Conservation (phyloP, 2,329 filamentous ascomycete species). For the Fusarium austroafricanum region DNA sequence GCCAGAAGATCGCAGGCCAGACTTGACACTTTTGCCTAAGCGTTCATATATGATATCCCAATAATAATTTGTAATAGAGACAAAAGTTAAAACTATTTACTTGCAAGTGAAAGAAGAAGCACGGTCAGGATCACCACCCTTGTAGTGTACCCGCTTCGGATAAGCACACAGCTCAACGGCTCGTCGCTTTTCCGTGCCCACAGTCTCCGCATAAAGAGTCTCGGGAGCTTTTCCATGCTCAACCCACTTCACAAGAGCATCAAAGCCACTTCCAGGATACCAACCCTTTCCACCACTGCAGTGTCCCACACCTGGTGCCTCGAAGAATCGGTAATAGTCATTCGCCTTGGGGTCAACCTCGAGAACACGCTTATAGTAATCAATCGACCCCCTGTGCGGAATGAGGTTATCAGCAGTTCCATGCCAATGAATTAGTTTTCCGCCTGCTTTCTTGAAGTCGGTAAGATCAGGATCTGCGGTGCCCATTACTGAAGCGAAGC, state of each 20-base stretch:
- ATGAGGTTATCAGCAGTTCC: slow-evolving; percentile 32
- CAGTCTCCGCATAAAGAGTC: slow-evolving; percentile 20
- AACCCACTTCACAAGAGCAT: slow-evolving; percentile 29
- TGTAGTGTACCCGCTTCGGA: slow-evolving; percentile 16
- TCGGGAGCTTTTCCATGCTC: slow-evolving; percentile 19
- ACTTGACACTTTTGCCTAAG: slow-evolving; percentile 16
- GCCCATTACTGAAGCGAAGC: slow-evolving; percentile 32
- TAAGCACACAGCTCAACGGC: slow-evolving; percentile 16
- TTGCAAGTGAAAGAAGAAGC: slow-evolving; percentile 22
- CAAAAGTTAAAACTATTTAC: background rate
- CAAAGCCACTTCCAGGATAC: slow-evolving; percentile 16
- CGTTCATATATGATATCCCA: no score
- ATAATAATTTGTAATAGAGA: slow-evolving; percentile 5
- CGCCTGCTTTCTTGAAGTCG: slow-evolving; percentile 25
- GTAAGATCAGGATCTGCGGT: slow-evolving; percentile 27
- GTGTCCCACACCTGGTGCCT: slow-evolving; percentile 29
- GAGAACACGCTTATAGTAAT: slow-evolving; percentile 27
- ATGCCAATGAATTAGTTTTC: slow-evolving; percentile 37
- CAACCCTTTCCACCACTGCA: slow-evolving; percentile 16
- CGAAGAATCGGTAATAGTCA: slow-evolving; percentile 33
- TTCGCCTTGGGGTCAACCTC: background rate
- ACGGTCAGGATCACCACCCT: background rate
- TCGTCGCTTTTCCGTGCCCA: background rate
- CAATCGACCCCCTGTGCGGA: slow-evolving; percentile 15
- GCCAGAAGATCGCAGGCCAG: slow-evolving; percentile 7